Base-by-base conservation (phyloP, 495 filamentous ascomycete genomes). In the Hyphodiscus hymeniophilus region DNA sequence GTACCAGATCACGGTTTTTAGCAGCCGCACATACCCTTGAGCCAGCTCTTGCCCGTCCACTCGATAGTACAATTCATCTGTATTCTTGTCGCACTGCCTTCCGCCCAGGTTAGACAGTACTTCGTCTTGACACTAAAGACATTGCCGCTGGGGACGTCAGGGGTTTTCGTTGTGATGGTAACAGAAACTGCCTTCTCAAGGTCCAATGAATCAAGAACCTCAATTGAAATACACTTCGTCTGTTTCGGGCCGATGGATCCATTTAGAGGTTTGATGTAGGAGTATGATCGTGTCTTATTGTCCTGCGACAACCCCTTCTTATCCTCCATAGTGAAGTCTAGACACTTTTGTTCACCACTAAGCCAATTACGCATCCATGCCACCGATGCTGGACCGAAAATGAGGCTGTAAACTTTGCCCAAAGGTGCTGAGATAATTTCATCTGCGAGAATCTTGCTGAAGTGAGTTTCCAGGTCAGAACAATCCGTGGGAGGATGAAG, bases 1-100 rank as follows among this genome's bases (percentile, higher is more conserved):
- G 36, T 30, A 48, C 2, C 23, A 12, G 12, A 18, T 38, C 10
- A 28, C 5, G 13, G n/a, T n/a, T n/a, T n/a, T n/a, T n/a, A 41
- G 20, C 5, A 44, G 30, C 15, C 3, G 22, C 13, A 50, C 68
- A 60, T 76, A 95, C 91, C 87, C 71, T 95, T 97, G 32, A 97
- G 63, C 92, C 94, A 99, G 67, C 88, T 95, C 72, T 99, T 99
- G 45, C 92, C 90, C 0, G 84, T 80, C 92, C 92, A 99, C 59
- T 97, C 92, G 40, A 97, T 85, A 0, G 81, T 82, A 63, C 87
- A 95, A 47, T 80, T 94, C 64, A 88, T 80, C 21, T 90, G 72
- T 22, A 99, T 66, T 26, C 87, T 76, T 0, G 94, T 99, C 20
- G 81, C 68, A 54, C 94, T 94, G 45, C 77, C 80, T 23, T 92